Conservation (phyloP, 176 grass and related monocot genomes). For the Carex myosuroides region DNA sequence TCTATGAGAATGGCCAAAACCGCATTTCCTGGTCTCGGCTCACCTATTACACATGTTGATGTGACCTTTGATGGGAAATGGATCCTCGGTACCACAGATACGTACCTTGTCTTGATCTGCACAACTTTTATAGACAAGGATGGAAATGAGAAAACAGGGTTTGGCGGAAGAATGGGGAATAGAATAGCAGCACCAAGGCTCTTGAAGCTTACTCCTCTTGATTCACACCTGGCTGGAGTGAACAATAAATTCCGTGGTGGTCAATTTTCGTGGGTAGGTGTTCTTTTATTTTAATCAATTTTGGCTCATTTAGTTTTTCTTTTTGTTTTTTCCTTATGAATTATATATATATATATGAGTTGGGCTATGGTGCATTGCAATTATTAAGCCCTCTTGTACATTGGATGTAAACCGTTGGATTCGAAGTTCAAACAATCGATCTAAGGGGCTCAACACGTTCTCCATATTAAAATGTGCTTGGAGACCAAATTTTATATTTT, state of each 20-base stretch:
- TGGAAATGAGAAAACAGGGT: slow-evolving; percentile 82
- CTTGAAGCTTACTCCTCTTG: slow-evolving; percentile 74
- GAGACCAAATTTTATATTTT: too few relatives aligned
- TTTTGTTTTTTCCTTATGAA: not conserved
- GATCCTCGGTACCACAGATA: slow-evolving; percentile 75
- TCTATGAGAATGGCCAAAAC: slow-evolving; percentile 99
- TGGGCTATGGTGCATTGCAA: too few relatives aligned
- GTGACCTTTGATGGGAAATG: slow-evolving; percentile 87
- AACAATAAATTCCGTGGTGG: slow-evolving; percentile 69
- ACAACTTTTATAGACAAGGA: slow-evolving; percentile 88
- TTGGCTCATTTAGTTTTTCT: slow-evolving; percentile 2
- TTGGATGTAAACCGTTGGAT: too few relatives aligned
- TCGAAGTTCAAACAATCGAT: too few relatives aligned
- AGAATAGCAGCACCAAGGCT: slow-evolving; percentile 84
- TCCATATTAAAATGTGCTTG: too few relatives aligned
- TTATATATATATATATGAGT: not conserved
- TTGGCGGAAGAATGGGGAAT: slow-evolving; percentile 71
- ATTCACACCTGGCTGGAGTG: slow-evolving; percentile 58
- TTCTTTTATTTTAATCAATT: slow-evolving; percentile 1
- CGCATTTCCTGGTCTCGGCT: slow-evolving; percentile 85
- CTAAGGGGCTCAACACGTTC: too few relatives aligned
- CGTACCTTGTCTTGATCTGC: slow-evolving; percentile 72
- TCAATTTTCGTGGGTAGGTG: slow-evolving; percentile 79
- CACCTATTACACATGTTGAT: slow-evolving; percentile 82
- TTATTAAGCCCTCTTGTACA: too few relatives aligned